Percentiles rank a stretch among this genome's conserved stretches.
phyloP scores from a whole-genome alignment of 345 rosid species.

The Lumnitzera littorea region DNA sequence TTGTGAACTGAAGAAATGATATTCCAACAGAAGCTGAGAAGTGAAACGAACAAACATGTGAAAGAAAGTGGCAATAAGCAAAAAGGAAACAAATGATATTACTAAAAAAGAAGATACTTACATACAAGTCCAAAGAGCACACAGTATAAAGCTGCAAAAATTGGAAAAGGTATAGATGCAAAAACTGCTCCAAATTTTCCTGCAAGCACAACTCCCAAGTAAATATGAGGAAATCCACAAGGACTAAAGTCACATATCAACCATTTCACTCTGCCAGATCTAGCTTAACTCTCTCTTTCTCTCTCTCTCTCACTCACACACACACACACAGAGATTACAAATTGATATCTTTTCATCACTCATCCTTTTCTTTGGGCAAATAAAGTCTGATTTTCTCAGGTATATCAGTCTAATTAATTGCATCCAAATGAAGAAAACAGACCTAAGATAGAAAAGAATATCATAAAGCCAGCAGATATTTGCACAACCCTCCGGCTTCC shows the following conservation, averaged over 20 bases:
- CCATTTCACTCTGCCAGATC: not conserved
- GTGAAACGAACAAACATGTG: not conserved
- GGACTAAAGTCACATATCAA: not conserved
- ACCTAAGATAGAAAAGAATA: constrained; percentile 86
- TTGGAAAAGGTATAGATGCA: constrained; percentile 92
- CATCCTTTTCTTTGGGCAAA: too few relatives aligned
- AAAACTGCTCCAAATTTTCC: constrained; percentile 98
- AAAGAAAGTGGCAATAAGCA: not conserved
- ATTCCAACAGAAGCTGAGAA: constrained; percentile 78
- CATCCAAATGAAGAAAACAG: not conserved
- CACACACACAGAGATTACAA: too few relatives aligned
- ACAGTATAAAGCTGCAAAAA: constrained; percentile 83
- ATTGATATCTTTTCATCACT: too few relatives aligned
- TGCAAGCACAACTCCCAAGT: constrained; percentile 13
- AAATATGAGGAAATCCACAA: not conserved
- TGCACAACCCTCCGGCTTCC: constrained; percentile 98
- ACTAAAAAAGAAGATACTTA: constrained; percentile 17
- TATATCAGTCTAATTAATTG: not conserved
- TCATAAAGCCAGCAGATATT: constrained; percentile 95
- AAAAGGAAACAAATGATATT: not conserved
- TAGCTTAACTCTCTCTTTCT: too few relatives aligned
- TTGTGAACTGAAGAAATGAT: constrained; percentile 96
- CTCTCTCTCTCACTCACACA: too few relatives aligned
- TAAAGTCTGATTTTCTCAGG: not conserved
- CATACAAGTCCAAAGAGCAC: constrained; percentile 87